Percentiles rank a stretch among this genome's conserved stretches.
Conservation (phyloP, 1,284 basidiomycete species). For the Limonomyces culmigenus region DNA sequence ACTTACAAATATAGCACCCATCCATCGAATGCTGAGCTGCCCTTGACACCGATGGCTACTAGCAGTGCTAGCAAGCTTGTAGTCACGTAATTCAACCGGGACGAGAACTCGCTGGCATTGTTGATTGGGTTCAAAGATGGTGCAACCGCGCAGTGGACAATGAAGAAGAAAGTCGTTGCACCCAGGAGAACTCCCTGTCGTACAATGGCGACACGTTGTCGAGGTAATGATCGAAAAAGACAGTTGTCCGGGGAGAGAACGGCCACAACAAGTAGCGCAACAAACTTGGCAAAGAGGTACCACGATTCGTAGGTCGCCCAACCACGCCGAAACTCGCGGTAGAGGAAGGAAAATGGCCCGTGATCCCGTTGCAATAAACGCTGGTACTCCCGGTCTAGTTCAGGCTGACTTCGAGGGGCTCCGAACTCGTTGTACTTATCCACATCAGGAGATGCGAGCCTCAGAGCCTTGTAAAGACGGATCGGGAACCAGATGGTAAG, state of each 20-base stretch:
- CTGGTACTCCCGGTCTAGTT: constrained; percentile 62
- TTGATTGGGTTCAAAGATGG: constrained; percentile 60
- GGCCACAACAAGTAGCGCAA: constrained; percentile 48
- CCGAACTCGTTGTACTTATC: constrained; percentile 62
- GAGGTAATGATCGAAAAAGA: constrained; percentile 39
- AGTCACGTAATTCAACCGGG: constrained; percentile 49
- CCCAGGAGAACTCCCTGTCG: constrained; percentile 51
- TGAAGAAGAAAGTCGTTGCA: constrained; percentile 43
- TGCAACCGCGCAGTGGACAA: constrained; percentile 38
- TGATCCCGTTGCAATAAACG: constrained; percentile 45
- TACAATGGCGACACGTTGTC: constrained; percentile 32
- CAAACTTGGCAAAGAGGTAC: constrained; percentile 54
- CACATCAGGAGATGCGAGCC: constrained; percentile 41
- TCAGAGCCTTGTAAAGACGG: constrained; percentile 38
- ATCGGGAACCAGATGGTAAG: constrained; percentile 62
- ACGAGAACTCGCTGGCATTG: constrained; percentile 67
- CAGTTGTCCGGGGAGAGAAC: constrained; percentile 60
- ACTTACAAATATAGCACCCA: constrained; percentile 48
- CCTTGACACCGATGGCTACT: constrained; percentile 36
- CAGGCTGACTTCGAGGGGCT: constrained; percentile 30
- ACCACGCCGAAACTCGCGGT: constrained; percentile 55
- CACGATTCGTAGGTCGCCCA: constrained; percentile 52
- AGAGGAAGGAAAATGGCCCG: constrained; percentile 60
- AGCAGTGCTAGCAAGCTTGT: constrained; percentile 47
- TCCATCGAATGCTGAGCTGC: constrained; percentile 34